These are phyloP conservation scores for Yamadazyma insecticola DNA, from an alignment of 805 yeast species.

Conservation along the genomic window DNA sequence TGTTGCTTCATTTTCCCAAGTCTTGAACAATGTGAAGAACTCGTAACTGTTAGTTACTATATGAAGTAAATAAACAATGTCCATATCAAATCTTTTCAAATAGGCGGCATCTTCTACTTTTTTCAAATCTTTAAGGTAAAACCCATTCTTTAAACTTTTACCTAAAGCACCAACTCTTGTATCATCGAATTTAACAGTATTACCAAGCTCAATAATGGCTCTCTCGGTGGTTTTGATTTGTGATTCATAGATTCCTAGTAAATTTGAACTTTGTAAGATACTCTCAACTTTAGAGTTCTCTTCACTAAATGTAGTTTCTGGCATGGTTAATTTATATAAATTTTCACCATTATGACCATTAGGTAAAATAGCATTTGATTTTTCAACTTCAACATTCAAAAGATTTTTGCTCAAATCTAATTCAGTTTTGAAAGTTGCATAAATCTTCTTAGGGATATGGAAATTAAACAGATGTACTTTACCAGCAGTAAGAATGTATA, in stretches of 20 bases:
- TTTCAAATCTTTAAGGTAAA: slow-evolving; percentile 56
- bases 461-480: slow-evolving; percentile 71
- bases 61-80: slow-evolving; percentile 63
- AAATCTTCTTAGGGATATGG: slow-evolving; percentile 70
- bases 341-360: slow-evolving; percentile 53
- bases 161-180: slow-evolving; percentile 79
- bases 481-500: slow-evolving; percentile 61
- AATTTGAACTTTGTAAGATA: slow-evolving; percentile 54
- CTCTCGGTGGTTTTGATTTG: slow-evolving; percentile 64
- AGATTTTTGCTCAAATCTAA: slow-evolving; percentile 35
- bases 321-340: slow-evolving; percentile 62
- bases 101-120: slow-evolving; percentile 49
- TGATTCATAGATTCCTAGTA: slow-evolving; percentile 73
- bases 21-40: slow-evolving; percentile 60
- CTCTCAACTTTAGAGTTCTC: slow-evolving; percentile 59
- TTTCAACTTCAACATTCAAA: slow-evolving; percentile 52
- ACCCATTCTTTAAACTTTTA: slow-evolving; percentile 80
- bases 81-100: slow-evolving; percentile 50
- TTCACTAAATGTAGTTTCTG: slow-evolving; percentile 55
- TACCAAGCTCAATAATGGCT: slow-evolving; percentile 75
- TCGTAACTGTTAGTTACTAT: slow-evolving; percentile 71
- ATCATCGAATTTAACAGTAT: slow-evolving; percentile 64
- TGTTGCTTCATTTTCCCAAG: slow-evolving; percentile 50
- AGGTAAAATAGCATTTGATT: slow-evolving; percentile 62
- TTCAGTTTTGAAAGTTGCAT: slow-evolving; percentile 56